Evolutionary conservation across 768 basidiomycete genomes (phyloP), one percentile per base, ranked within the genome.

Genomic region (Omphalotus guepiniiformis): DNA sequence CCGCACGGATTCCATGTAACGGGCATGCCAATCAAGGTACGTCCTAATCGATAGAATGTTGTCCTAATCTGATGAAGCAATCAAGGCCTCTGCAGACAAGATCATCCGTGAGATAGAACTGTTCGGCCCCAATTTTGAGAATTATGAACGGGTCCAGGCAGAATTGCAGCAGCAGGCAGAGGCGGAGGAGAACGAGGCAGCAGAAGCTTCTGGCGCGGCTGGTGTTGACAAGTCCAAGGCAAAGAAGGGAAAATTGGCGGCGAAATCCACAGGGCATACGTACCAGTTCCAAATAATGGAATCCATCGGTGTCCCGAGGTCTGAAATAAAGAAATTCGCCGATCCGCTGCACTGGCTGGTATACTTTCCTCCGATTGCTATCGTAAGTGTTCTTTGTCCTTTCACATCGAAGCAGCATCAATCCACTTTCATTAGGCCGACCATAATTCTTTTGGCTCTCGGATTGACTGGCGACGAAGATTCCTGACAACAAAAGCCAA

Each of bases 221-320:
- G 41, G 65, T 4, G 56, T 62, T 28, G 69, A 80, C 58, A 80
- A 79, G 50, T 75, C 78, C 42, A 97, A 96, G 63, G 93, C 82
- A 2, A 96, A 93, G 65, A 99, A 99, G 71, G 93, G 94, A 41
- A 99, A 99, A 65, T 69, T 98, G 15, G 78, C 80, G 15, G 91
- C 92, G 15, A 98, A 99, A 69, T 83, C 88, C 0, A 95, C 95
- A 2, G 96, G 95, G 2, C 73, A 90, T 52, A 85, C 85, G 25
- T 98, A 98, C 68, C 96, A 99, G 63, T 99, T 98, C 78, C 96
- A 98, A 74, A 98, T 98, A 64, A 87, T 98, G 85, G 86, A 94
- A 60, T 88, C 91, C 34, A 90, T 96, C 55, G 84, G 88, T 40
- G 84, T 98, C 4, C 90, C 93, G 11, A 79, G 87, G 32, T 64